phyloP scores from a whole-genome alignment of 768 basidiomycete species.

The Tricholoma terreum region DNA sequence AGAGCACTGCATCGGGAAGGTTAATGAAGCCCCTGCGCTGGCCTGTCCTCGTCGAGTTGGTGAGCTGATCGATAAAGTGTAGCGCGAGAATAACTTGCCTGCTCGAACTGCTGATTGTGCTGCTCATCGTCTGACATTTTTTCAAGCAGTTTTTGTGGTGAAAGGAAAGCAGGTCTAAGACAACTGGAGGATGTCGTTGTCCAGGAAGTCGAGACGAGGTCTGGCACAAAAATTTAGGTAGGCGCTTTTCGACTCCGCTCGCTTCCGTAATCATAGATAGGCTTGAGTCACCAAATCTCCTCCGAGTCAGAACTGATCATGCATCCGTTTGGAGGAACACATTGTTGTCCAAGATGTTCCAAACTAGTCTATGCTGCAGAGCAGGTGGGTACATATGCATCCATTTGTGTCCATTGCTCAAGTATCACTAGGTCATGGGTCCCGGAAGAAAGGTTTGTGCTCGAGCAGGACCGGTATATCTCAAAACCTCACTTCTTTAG shows the following conservation, averaged over 20 bases:
- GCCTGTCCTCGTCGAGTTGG: constrained; percentile 40
- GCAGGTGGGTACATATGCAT: constrained; percentile 48
- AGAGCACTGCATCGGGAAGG: constrained; percentile 93
- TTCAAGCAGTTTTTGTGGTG: constrained; percentile 13
- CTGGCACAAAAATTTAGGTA: constrained; percentile 12
- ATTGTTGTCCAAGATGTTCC: constrained; percentile 69
- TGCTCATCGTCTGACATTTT: constrained; percentile 88
- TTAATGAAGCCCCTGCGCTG: constrained; percentile 70
- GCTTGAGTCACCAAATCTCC: no score
- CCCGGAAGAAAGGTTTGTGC: constrained; percentile 79
- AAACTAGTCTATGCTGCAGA: constrained; percentile 87
- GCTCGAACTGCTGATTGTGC: constrained; percentile 86
- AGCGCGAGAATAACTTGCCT: constrained; percentile 40
- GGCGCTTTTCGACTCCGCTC: constrained; percentile 18
- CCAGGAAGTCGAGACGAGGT: constrained; percentile 13
- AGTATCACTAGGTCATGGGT: constrained; percentile 61
- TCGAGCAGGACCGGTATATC: constrained; percentile 1
- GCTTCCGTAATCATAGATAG: constrained; percentile 22
- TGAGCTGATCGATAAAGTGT: constrained; percentile 13
- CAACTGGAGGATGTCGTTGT: constrained; percentile 15
- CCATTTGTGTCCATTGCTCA: background rate
- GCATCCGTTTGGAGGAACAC: constrained; percentile 71
- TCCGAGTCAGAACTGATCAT: constrained; percentile 30
- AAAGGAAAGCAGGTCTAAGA: constrained; percentile 24
- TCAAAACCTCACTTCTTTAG: constrained; percentile 31